Base-by-base conservation (phyloP, 2,329 filamentous ascomycete genomes). In the Cladosporium sp. region DNA sequence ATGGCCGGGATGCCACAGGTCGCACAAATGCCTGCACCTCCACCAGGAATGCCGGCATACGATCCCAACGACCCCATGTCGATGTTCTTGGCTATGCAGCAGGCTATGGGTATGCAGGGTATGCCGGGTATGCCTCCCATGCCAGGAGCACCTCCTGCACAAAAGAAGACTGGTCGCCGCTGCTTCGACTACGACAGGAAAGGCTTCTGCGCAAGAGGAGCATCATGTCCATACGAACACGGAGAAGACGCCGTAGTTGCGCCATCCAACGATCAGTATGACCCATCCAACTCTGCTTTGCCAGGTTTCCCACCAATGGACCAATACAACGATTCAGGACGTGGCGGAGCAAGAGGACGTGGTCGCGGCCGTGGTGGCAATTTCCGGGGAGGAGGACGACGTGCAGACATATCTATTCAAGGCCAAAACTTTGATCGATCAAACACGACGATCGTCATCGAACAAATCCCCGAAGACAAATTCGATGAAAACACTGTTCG, bases 121-220 rank as follows among this genome's bases (percentile, higher is more conserved):
- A 67, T 76, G 69, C 78, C 82, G 25, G 78, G 79, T 1, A 79
- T 84, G 76, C 79, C 82, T 26, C 51, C 65, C 32, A 66, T 69
- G 67, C 61, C 68, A 66, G 46, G 48, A 65, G 59, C 13, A 64
- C 18, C 49, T 14, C 32, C 60, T 28, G 26, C 65, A 59, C 58
- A 64, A 32, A 57, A 65, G 62, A 61, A 66, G 23, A 48, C 48
- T 43, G 39, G 64, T 25, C 60, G 82, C 65, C 82, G 86, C 65
- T 93, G 91, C 73, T 82, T 85, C 65, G 88, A 92, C 75, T 92
- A 90, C 71, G 89, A 92, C 65, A 85, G 80, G 1, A 91, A 91
- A 70, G 91, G 91, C 0, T 91, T 85, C 71, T 93, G 91, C 73
- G 83, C 87, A 6, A 80, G 87, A 46, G 89, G 90, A 3, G 86